Conservation (phyloP, 257 asterid genomes). For the Linaria vulgaris region DNA sequence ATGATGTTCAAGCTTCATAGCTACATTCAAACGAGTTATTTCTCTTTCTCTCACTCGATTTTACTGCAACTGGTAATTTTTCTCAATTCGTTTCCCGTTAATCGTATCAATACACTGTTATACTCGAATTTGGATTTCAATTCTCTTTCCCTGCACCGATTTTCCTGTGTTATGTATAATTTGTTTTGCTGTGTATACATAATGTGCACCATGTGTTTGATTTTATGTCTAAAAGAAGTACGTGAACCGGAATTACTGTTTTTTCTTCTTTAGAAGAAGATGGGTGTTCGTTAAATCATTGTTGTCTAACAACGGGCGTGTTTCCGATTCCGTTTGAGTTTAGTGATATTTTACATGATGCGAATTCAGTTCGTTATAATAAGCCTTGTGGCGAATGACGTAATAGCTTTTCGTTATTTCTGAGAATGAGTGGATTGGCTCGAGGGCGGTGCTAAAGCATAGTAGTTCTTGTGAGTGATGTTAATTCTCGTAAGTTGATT, state of each 20-base stretch:
- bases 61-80: background rate
- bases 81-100: background rate
- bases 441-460: too few species aligned
- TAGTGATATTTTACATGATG: background rate
- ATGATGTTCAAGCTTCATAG: background rate
- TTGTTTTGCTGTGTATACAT: background rate
- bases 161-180: background rate
- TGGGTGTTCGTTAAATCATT: too few species aligned
- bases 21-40: background rate
- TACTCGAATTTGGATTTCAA: background rate
- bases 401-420: background rate
- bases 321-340: background rate
- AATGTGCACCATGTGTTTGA: conserved; percentile 10
- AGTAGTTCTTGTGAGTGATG: background rate
- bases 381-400: background rate
- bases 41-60: conserved; percentile 5
- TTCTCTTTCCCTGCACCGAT: background rate
- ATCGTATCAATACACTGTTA: too few species aligned
- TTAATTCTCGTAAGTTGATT: background rate
- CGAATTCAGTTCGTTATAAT: too few species aligned
- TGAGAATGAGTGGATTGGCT: background rate
- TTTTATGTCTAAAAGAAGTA: conserved; percentile 21
- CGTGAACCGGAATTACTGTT: too few species aligned
- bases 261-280: too few species aligned
- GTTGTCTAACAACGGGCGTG: background rate